phyloP scores from a whole-genome alignment of 768 basidiomycete genomes.

The Fistulinella prunicolor region DNA sequence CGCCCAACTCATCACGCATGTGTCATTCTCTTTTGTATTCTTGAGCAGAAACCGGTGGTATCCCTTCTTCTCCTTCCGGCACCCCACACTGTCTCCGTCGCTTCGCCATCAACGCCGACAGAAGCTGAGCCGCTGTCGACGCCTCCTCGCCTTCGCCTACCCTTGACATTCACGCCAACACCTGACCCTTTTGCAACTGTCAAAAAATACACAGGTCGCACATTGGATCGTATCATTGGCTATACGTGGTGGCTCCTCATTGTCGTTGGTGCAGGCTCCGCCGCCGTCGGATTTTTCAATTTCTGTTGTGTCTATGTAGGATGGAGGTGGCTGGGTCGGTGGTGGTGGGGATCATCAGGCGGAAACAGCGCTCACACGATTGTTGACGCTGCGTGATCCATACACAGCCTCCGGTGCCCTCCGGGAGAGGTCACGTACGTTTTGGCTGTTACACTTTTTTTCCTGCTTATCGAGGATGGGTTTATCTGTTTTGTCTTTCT shows the following conservation, averaged over 20 bases:
- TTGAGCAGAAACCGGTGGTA: conserved; percentile 78
- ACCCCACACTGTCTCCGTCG: conserved; percentile 24
- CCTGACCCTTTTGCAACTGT: conserved; percentile 52
- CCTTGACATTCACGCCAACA: conserved; percentile 45
- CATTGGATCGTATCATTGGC: conserved; percentile 73
- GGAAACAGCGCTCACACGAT: conserved; percentile 5
- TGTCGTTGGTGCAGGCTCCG: conserved; percentile 74
- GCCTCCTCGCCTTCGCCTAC: conserved; percentile 48
- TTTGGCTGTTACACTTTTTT: no score
- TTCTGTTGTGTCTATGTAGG: conserved; percentile 64
- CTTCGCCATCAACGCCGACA: conserved; percentile 12
- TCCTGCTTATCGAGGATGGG: no score
- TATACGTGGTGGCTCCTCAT: conserved; percentile 75
- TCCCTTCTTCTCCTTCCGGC: conserved; percentile 64
- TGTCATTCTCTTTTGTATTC: no score
- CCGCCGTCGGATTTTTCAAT: conserved; percentile 67
- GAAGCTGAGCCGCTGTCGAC: conserved; percentile 23
- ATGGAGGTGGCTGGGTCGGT: conserved; percentile 56
- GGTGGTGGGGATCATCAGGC: conserved; percentile 16
- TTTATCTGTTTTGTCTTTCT: no score
- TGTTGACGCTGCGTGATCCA: conserved; percentile 20
- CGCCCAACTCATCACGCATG: conserved; percentile 1
- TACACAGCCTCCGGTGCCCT: no score
- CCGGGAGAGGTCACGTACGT: not conserved
- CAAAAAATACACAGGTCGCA: conserved; percentile 65